Evolutionary conservation across 495 filamentous ascomycete species (phyloP).

Genomic region (Podospora comata): DNA sequence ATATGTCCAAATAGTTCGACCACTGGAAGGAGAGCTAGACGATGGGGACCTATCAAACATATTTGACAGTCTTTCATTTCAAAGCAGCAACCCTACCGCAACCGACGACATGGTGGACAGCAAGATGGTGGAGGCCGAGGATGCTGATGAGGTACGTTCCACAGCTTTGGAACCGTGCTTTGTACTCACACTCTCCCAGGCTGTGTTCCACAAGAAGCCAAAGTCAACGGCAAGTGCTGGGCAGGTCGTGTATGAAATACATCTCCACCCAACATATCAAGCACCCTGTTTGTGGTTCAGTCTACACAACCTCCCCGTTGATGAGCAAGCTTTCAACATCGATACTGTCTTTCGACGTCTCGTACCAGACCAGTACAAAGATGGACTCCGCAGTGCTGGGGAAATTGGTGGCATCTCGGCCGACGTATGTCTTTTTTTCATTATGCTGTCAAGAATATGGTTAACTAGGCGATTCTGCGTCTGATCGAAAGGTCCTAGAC

Average conservation of each 20-base stretch:
- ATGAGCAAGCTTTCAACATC: slow-evolving; percentile 46
- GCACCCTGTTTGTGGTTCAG: slow-evolving; percentile 60
- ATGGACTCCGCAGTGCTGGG: slow-evolving; percentile 57
- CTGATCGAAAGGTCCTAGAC: slow-evolving; percentile 38
- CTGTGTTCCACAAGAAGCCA: slow-evolving; percentile 21
- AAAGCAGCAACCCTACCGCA: slow-evolving; percentile 9
- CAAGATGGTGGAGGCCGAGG: slow-evolving; percentile 45
- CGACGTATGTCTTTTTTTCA: slow-evolving; percentile 56
- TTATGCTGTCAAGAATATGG: slow-evolving; percentile 28
- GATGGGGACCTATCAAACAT: slow-evolving; percentile 42
- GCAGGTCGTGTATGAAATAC: slow-evolving; percentile 61
- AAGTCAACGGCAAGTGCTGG: slow-evolving; percentile 19
- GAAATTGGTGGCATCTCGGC: slow-evolving; percentile 73
- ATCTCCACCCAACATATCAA: slow-evolving; percentile 55
- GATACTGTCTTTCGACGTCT: slow-evolving; percentile 67
- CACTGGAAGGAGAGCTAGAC: slow-evolving; percentile 41
- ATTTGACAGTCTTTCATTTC: slow-evolving; percentile 39
- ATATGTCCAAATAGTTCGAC: slow-evolving; percentile 48
- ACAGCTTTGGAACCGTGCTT: background rate
- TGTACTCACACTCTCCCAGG: slow-evolving; percentile 16
- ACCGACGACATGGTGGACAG: slow-evolving; percentile 9
- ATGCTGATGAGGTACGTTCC: slow-evolving; percentile 43
- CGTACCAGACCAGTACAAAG: slow-evolving; percentile 62
- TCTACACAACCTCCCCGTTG: slow-evolving; percentile 44
- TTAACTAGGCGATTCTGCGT: slow-evolving; percentile 47